Evolutionary conservation across 2,329 filamentous ascomycete species (phyloP).

Genomic region (Sodiomyces alkalinus): DNA sequence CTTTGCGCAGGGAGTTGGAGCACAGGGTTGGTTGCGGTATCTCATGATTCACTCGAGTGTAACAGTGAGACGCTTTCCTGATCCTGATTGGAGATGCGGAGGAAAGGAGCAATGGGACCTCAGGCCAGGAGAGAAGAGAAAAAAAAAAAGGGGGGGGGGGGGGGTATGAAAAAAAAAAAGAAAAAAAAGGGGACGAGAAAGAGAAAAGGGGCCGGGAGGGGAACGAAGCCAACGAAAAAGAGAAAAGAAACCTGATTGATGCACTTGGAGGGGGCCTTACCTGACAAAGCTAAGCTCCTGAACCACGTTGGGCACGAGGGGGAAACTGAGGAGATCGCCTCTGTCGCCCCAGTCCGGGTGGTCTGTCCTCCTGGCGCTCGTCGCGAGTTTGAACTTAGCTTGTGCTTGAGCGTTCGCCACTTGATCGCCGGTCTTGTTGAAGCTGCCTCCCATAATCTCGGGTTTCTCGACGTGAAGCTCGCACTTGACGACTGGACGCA

Average conservation of each 20-base stretch:
- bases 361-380: slow-evolving; percentile 36
- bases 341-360: slow-evolving; percentile 46
- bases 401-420: too few species aligned
- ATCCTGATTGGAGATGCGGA: too few species aligned
- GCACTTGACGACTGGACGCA: slow-evolving; percentile 63
- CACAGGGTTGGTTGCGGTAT: too few species aligned
- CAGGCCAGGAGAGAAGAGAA: too few species aligned
- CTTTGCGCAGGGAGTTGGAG: too few species aligned
- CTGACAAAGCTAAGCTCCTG: slow-evolving; percentile 59
- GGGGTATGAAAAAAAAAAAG: too few species aligned
- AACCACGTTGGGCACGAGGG: slow-evolving; percentile 40
- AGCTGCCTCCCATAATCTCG: slow-evolving; percentile 18
- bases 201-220: too few species aligned
- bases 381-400: slow-evolving; percentile 44
- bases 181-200: too few species aligned
- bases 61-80: too few species aligned
- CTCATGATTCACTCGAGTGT: too few species aligned
- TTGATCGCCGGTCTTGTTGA: slow-evolving; percentile 17
- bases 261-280: slow-evolving; percentile 27
- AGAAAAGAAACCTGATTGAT: slow-evolving; percentile 2
- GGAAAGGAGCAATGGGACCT: too few species aligned
- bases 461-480: slow-evolving; percentile 65
- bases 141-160: too few species aligned
- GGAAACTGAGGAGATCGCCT: slow-evolving; percentile 43
- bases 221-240: slow-evolving; percentile 4